A percentile compares a stretch with the other conserved stretches of the same genome.
Conservation (phyloP, 768 basidiomycete genomes). For the Zangia roseola region DNA sequence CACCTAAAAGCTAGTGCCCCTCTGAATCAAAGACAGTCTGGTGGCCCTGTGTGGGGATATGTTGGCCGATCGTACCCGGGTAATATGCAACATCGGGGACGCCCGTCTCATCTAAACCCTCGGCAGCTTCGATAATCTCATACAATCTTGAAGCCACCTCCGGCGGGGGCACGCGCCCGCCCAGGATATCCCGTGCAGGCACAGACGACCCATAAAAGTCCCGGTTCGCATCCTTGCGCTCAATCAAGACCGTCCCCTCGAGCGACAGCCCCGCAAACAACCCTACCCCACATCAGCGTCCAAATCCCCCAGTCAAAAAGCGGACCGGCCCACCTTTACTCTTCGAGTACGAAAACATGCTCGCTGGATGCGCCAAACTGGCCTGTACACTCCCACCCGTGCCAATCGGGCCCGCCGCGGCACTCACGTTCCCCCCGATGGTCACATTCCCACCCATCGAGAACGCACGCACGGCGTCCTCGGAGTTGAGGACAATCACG, state of each 20-base stretch:
- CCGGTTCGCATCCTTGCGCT: constrained; percentile 93
- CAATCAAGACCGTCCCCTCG: constrained; percentile 92
- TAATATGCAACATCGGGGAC: constrained; percentile 80
- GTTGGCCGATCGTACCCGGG: constrained; percentile 61
- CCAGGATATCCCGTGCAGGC: constrained; percentile 86
- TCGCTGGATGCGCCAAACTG: constrained; percentile 86
- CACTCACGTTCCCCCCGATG: constrained; percentile 86
- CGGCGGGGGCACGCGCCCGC: constrained; percentile 94
- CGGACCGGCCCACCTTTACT: constrained; percentile 88
- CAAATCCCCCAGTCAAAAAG: too few relatives aligned
- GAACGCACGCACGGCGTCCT: constrained; percentile 94
- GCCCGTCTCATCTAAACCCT: constrained; percentile 84
- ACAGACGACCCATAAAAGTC: constrained; percentile 94
- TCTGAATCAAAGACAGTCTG: constrained; percentile 79
- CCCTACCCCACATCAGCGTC: constrained; percentile 46
- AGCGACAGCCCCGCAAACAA: constrained; percentile 93
- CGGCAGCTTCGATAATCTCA: constrained; percentile 95
- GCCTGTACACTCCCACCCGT: constrained; percentile 91
- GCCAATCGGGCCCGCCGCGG: constrained; percentile 88
- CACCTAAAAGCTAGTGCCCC: constrained; percentile 32
- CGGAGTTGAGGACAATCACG: constrained; percentile 94
- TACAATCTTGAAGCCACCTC: constrained; percentile 91
- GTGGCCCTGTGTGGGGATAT: constrained; percentile 46
- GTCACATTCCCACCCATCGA: constrained; percentile 95
- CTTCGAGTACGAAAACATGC: constrained; percentile 97